Percentiles rank a stretch among this genome's conserved stretches.
These are phyloP conservation scores for Mariannaea elegans DNA, from an alignment of 2,329 filamentous ascomycete genomes.

Conservation along the genomic window DNA sequence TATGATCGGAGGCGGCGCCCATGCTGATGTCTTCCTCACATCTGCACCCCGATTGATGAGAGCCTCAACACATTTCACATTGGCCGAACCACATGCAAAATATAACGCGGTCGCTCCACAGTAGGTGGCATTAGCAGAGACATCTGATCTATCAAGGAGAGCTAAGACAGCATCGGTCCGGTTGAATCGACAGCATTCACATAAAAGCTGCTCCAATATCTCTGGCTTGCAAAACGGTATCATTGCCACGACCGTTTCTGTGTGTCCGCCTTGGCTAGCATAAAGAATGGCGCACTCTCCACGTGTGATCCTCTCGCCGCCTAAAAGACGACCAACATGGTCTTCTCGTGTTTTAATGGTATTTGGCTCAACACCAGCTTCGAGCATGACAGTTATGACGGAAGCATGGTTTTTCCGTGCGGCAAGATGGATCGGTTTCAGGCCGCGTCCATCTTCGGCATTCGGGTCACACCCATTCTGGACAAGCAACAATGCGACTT, in stretches of 20 bases:
- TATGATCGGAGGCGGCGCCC: background rate
- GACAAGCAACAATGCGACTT: slow-evolving; percentile 22
- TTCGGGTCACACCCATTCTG: slow-evolving; percentile 20
- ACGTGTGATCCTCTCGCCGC: slow-evolving; percentile 1
- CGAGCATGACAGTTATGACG: slow-evolving; percentile 11
- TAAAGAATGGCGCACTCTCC: slow-evolving; percentile 29
- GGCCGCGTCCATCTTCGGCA: slow-evolving; percentile 18
- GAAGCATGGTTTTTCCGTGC: slow-evolving; percentile 16
- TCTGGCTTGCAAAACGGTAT: slow-evolving; percentile 28
- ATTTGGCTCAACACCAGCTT: slow-evolving; percentile 27
- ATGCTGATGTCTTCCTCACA: slow-evolving; percentile 10
- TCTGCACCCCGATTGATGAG: slow-evolving; percentile 31
- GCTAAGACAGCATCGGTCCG: slow-evolving; percentile 23
- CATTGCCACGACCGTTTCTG: slow-evolving; percentile 23
- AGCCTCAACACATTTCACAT: slow-evolving; percentile 18
- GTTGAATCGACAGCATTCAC: slow-evolving; percentile 23
- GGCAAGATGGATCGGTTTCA: slow-evolving; percentile 34
- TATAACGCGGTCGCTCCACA: slow-evolving; percentile 24
- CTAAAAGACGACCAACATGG: background rate
- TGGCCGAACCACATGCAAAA: slow-evolving; percentile 18
- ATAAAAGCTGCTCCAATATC: slow-evolving; percentile 29
- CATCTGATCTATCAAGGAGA: slow-evolving; percentile 20
- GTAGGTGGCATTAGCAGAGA: slow-evolving; percentile 26
- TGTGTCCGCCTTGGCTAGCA: slow-evolving; percentile 26
- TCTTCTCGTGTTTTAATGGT: slow-evolving; percentile 23